Evolutionary conservation across 1,284 basidiomycete species (phyloP), one percentile per base, ranked within the genome.

Genomic region (Macrocystidia cucumis): DNA sequence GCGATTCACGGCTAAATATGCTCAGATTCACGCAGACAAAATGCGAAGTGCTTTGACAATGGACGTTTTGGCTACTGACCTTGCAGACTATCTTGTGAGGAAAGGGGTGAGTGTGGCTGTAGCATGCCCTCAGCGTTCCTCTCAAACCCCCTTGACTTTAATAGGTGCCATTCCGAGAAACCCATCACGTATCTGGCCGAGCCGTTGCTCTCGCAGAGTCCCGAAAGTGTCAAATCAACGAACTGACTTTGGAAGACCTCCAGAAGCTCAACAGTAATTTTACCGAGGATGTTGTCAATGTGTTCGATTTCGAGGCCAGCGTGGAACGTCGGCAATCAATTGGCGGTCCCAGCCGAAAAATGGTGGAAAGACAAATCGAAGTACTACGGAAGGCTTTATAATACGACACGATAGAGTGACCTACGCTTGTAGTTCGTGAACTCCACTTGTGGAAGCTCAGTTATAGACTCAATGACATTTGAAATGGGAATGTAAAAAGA

Each of bases 21-120:
- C 12, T 16, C 25, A 92, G 86, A 85, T 97, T 35, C 80, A 95
- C 59, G 75, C 76, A 0, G 78, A 90, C 22, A 93, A 84, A 67
- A 98, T 98, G 95, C 72, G 71, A 31, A 70, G 74, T 37, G 91
- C 91, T 1, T 60, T 98, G 48, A 97, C 95, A 6, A 91, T 91
- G 76, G 95, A 98, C 59, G 90, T 98, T 49, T 79, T 98, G 29
- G 95, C 95, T 4, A 98, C 95, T 9, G 95, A 98, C 55, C 65
- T 98, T 24, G 96, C 95, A 6, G 95, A 98, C 57, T 98, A 98
- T 60, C 83, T 98, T 29, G 95, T 98, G 42, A 85, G 92, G 50
- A 97, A 97, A 72, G 95, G 95, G 45, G 91, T 93, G 59, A 51
- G 85, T 42, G 24, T 19, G 5, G 2, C 69, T 18, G 28, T 9